Base-by-base conservation (phyloP, 805 yeast species). In the Hanseniaspora hatyaiensis region DNA sequence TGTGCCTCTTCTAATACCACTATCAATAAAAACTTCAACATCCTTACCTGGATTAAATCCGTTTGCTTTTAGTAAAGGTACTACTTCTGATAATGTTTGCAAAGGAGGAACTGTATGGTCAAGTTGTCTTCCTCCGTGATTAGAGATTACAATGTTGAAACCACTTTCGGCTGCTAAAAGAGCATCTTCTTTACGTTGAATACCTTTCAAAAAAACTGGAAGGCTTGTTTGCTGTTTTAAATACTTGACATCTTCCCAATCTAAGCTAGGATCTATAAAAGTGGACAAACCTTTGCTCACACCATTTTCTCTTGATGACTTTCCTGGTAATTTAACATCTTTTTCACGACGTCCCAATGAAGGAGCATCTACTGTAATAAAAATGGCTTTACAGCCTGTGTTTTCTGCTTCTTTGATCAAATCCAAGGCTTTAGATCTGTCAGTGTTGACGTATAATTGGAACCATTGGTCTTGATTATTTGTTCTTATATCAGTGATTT, bases 331-430 rank as follows among this genome's bases (percentile, higher is more conserved):
- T 52, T 85, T 74, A 76, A 76, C 74, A 58, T 86, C 95, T 63
- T 85, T 87, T 63, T 88, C 96, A 55, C 96, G 76, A 53, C 92
- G 76, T 12, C 96, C 96, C 36, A 87, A 69, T 52, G 82, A 81
- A 6, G 96, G 96, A 0, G 96, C 95, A 68, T 87, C 96, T 6
- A 85, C 95, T 0, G 96, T 87, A 53, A 87, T 76, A 59, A 86
- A 86, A 29, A 87, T 68, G 3, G 92, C 95, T 56, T 80, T 80
- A 61, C 83, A 72, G 1, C 94, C 94, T 47, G 82, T 66, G 43
- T 66, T 58, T 60, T 82, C 88, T 13, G 86, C 92, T 55, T 79
- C 78, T 55, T 71, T 69, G n/a, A 87, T 75, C 53, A 81, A 68
- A 28, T 70, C 65, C 44, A 69, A 67, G 29, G 87, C 74, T 46